Conservation (phyloP, 2,329 filamentous ascomycete species). For the Zymoseptoria pseudotritici region DNA sequence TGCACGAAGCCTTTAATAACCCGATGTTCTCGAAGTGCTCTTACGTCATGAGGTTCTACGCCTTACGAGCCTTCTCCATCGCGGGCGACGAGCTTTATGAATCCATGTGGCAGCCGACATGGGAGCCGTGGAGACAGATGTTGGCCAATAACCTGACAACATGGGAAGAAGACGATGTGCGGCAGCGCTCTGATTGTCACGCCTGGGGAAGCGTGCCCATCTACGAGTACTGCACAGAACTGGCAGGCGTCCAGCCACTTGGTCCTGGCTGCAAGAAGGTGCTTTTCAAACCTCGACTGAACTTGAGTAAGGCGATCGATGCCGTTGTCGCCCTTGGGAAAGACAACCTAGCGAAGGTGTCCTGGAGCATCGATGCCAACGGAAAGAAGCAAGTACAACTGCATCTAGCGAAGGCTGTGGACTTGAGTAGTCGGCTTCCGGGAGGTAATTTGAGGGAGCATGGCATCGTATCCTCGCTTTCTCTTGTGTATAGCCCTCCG, state of each 20-base stretch:
- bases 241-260: constrained; percentile 24
- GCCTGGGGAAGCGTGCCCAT: constrained; percentile 39
- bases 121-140: constrained; percentile 34
- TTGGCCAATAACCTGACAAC: constrained; percentile 34
- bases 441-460: background rate
- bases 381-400: background rate
- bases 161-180: constrained; percentile 39
- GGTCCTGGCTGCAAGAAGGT: constrained; percentile 18
- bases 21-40: constrained; percentile 8
- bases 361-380: background rate
- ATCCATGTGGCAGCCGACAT: constrained; percentile 23
- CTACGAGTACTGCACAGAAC: constrained; percentile 36
- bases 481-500: background rate
- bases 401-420: background rate
- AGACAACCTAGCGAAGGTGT: constrained; percentile 12
- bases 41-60: constrained; percentile 35
- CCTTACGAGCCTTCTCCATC: constrained; percentile 31
- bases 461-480: constrained; percentile 1
- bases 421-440: background rate
- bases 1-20: constrained; percentile 25
- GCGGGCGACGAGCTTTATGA: constrained; percentile 32
- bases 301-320: constrained; percentile 17
- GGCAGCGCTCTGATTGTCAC: constrained; percentile 39
- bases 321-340: constrained; percentile 23
- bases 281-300: constrained; percentile 25